Percentiles rank a stretch among this genome's conserved stretches.
Conservation (phyloP, 768 basidiomycete genomes). For the Russula earlei region DNA sequence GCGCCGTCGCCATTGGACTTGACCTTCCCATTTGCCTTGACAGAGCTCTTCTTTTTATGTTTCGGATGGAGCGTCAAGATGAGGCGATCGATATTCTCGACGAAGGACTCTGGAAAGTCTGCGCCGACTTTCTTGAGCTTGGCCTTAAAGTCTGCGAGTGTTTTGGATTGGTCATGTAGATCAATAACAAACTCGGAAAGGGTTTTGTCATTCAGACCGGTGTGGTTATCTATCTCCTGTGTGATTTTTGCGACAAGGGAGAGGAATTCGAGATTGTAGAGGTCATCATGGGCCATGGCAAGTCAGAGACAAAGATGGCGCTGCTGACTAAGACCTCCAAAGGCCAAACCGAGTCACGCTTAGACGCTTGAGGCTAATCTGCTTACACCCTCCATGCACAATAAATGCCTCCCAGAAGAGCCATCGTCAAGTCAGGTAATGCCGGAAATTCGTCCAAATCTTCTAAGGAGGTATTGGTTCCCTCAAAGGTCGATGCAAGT, state of each 20-base stretch:
- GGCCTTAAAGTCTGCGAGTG: slow-evolving; percentile 68
- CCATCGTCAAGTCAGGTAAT: slow-evolving; percentile 81
- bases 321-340: slow-evolving; percentile 7
- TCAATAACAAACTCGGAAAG: slow-evolving; percentile 92
- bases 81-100: slow-evolving; percentile 89
- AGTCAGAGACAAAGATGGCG: neutral
- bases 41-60: slow-evolving; percentile 68
- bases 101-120: slow-evolving; percentile 80
- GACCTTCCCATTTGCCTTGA: slow-evolving; percentile 31
- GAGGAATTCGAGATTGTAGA: slow-evolving; percentile 89
- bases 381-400: too few species aligned
- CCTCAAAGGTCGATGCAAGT: slow-evolving; percentile 27
- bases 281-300: slow-evolving; percentile 59
- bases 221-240: slow-evolving; percentile 87
- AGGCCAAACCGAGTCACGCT: too few species aligned
- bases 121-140: slow-evolving; percentile 72
- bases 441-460: slow-evolving; percentile 78
- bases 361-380: too few species aligned
- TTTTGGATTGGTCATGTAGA: slow-evolving; percentile 78
- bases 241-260: slow-evolving; percentile 87
- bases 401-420: slow-evolving; percentile 57
- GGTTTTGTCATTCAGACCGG: slow-evolving; percentile 79
- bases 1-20: slow-evolving; percentile 28
- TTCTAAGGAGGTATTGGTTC: slow-evolving; percentile 8
- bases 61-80: slow-evolving; percentile 94